Base-by-base conservation (phyloP, 257 asterid species). In the Petrea volubilis region DNA sequence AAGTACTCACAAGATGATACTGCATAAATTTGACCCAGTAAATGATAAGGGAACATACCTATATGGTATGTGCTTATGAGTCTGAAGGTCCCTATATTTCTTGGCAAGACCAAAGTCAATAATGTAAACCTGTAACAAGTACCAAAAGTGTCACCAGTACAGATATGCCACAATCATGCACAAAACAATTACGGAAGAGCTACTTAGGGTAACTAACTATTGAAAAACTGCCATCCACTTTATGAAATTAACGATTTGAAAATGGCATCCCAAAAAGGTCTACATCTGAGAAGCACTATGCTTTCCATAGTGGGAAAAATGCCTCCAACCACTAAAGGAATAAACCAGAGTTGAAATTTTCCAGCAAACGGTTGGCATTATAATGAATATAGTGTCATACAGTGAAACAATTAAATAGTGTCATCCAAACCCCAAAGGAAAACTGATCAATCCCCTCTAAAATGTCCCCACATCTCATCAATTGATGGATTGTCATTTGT, bases 91-190 rank as follows among this genome's bases (percentile, higher is more conserved):
- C 72, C 96, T 88, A 51, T 85, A 92, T 80, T 91, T 88, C 64
- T 92, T 92, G 60, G 98, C 96, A 74, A 90, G 96, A 74, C 98
- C 98, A 81, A 90, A 92, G 82, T 90, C 96, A 67, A 92, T 92
- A 40, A 86, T 28, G 40, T 90, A 92, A 51, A 92, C 98, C 98
- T 92, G 83, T 67, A 83, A 68, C 55, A 63, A 41, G 66, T 63
- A 74, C 60, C 43, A 23, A 27, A 49, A 8, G 25, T 41, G 61
- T 60, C 12, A 60, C 27, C 4, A 21, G 51, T 59, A 25, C 36
- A 67, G 69, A 47, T n/a, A n/a, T 60, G 33, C 51, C 79, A 74
- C n/a, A 14, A 57, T n/a, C 70, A 58, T 17, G 67, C n/a, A 23
- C 6, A 52, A 31, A 64, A 68, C 60, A 68, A 28, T 61, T 11